Evolutionary conservation across 495 filamentous ascomycete species (phyloP), one percentile per base, ranked within the genome.

Genomic region (Penicillium arizonense): DNA sequence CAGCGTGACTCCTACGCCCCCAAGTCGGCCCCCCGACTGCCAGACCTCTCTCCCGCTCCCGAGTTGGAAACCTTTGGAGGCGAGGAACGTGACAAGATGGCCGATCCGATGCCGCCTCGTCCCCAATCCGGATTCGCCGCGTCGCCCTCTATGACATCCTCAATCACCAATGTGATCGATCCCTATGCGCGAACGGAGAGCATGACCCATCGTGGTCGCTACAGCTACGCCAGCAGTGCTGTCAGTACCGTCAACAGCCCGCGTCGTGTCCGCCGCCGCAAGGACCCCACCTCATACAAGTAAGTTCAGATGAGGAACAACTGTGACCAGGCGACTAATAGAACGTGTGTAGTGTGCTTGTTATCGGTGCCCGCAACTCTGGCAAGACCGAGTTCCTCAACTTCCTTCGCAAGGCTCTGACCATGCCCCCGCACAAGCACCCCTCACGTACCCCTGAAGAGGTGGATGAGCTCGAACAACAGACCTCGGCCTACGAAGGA

Each of bases 251-350:
- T 96, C 73, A 96, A 96, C 77, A 96, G 90, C 72, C 94, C 94
- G 38, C 84, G 94, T 55, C 84, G 94, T 63, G 86, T 97, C 42
- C 83, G 94, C 57, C 86, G 94, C 69, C 88, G 94, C 74, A 96
- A 94, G 78, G 94, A 98, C 64, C 94, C 94, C 18, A 97, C 91
- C 5, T 89, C 94, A 6, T 97, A 97, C 80, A 98, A 98, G 94
- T 98, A 77, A 82, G 92, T 62, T 21, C 7, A 12, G n/a, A 16
- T 36, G n/a, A 12, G n/a, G 24, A 5, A 49, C 16, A 8, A 47
- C 4, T 11, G 14, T 18, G 2, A 12, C 23, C 12, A 38, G 9
- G 20, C 26, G 28, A 44, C 12, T 35, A 2, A 59, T 30, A 55
- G 65, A 53, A 67, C 43, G 24, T 45, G 2, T 33, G n/a, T 47